A percentile compares a stretch with the other conserved stretches of the same genome.
Evolutionary conservation across 768 basidiomycete species (phyloP).

Genomic region (Agrocybe praecox): DNA sequence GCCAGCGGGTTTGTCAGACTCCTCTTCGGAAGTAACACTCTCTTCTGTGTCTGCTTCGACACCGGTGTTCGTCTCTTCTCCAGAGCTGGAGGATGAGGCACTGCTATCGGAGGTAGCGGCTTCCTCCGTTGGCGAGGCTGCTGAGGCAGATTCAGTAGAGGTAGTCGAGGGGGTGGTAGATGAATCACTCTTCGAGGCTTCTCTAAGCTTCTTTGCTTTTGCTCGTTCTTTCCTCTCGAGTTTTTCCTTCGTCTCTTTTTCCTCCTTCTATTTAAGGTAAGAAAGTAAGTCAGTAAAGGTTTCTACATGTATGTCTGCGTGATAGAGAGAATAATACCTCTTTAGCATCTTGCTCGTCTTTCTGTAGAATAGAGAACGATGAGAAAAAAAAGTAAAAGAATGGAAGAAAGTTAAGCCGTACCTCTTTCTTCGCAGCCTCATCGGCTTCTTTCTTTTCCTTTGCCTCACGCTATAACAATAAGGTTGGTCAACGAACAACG

Average conservation of each 20-base stretch:
- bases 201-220: slow-evolving; percentile 38
- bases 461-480: slow-evolving; percentile 62
- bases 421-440: slow-evolving; percentile 62
- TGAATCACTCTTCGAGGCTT: slow-evolving; percentile 47
- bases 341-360: slow-evolving; percentile 52
- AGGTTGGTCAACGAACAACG: slow-evolving; percentile 14
- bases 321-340: slow-evolving; percentile 40
- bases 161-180: slow-evolving; percentile 30
- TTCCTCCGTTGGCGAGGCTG: slow-evolving; percentile 23
- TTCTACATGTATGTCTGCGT: neutral
- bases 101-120: slow-evolving; percentile 31
- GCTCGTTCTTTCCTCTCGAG: slow-evolving; percentile 47
- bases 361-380: slow-evolving; percentile 23
- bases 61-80: slow-evolving; percentile 60
- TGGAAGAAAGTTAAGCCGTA: slow-evolving; percentile 22
- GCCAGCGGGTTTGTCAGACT: slow-evolving; percentile 46
- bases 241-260: slow-evolving; percentile 62
- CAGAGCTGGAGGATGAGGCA: slow-evolving; percentile 50
- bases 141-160: slow-evolving; percentile 36
- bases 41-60: slow-evolving; percentile 78
- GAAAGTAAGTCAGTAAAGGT: slow-evolving; percentile 18
- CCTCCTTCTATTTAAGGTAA: slow-evolving; percentile 41
- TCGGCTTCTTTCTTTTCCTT: slow-evolving; percentile 81
- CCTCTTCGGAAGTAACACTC: slow-evolving; percentile 77
- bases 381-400: neutral